Percentiles rank a stretch among this genome's conserved stretches.
These are phyloP conservation scores for Coffea eugenioides DNA, from an alignment of 257 asterid genomes.

Conservation along the genomic window DNA sequence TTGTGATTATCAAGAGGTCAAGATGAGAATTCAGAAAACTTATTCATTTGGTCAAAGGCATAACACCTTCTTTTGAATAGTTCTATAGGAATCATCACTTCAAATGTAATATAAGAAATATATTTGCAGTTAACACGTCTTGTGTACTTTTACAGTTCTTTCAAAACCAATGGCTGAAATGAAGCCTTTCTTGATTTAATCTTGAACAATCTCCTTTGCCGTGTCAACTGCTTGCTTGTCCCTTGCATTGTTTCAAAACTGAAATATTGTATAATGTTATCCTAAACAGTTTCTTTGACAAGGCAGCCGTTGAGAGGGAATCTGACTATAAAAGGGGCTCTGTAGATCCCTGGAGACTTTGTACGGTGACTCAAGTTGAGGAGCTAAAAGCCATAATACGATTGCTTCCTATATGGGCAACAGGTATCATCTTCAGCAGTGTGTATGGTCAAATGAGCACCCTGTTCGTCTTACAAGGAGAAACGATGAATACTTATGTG, in stretches of 20 bases:
- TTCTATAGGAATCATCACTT: no score
- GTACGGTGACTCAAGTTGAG: constrained; percentile 72
- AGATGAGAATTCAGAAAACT: not conserved
- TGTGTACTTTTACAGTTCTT: no score
- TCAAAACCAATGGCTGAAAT: not conserved
- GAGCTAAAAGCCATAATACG: constrained; percentile 57
- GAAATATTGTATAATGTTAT: constrained; percentile 2
- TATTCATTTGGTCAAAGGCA: not conserved
- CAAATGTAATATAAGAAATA: no score
- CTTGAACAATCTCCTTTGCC: not conserved
- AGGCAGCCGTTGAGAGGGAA: constrained; percentile 52
- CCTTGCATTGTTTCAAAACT: not conserved
- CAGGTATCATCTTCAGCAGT: constrained; percentile 57
- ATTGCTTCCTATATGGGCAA: constrained; percentile 64
- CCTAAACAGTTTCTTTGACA: constrained; percentile 56
- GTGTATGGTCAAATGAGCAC: constrained; percentile 64
- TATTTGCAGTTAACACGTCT: no score
- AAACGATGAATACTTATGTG: constrained; percentile 46
- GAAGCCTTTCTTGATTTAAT: not conserved
- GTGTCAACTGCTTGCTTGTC: not conserved
- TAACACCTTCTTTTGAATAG: no score
- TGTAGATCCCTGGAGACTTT: constrained; percentile 49
- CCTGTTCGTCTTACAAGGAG: constrained; percentile 57
- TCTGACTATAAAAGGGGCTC: constrained; percentile 32
- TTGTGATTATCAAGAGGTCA: not conserved